Conservation (phyloP, 768 basidiomycete genomes). For the Vararia minispora region DNA sequence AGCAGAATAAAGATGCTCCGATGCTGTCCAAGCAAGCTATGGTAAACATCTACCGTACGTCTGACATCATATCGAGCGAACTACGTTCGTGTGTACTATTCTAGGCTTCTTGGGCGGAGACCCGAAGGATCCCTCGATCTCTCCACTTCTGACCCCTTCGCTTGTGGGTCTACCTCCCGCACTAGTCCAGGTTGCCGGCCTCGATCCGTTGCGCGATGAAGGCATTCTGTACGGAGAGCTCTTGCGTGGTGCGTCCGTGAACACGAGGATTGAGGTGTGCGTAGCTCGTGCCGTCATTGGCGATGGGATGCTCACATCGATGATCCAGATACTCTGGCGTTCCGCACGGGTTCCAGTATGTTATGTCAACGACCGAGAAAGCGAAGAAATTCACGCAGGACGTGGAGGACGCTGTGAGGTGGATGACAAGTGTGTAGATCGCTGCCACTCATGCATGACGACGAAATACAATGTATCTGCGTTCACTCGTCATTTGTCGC, state of each 20-base stretch:
- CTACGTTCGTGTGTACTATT: neutral
- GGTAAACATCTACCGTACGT: too few relatives aligned
- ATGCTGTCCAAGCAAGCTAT: neutral
- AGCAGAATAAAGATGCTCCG: neutral
- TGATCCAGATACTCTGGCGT: conserved; percentile 1
- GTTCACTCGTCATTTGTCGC: too few relatives aligned
- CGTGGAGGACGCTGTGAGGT: neutral
- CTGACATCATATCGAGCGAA: neutral
- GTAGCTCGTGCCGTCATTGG: too few relatives aligned
- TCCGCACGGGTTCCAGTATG: neutral
- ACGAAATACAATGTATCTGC: too few relatives aligned
- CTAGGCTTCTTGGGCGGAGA: neutral
- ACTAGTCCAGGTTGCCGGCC: conserved; percentile 12
- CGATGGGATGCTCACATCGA: too few relatives aligned
- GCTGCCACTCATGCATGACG: too few relatives aligned
- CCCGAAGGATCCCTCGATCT: conserved; percentile 3
- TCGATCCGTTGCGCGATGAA: conserved; percentile 15
- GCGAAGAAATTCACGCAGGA: neutral
- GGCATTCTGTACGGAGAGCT: conserved; percentile 11
- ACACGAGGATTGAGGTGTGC: conserved; percentile 6
- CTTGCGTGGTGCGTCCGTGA: conserved; percentile 11
- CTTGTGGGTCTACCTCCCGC: conserved; percentile 10
- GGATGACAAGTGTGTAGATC: too few relatives aligned
- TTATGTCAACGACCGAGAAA: neutral
- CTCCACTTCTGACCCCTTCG: conserved; percentile 5